Conservation (phyloP, 2,329 filamentous ascomycete species). For the Arthrobotrys iridis region DNA sequence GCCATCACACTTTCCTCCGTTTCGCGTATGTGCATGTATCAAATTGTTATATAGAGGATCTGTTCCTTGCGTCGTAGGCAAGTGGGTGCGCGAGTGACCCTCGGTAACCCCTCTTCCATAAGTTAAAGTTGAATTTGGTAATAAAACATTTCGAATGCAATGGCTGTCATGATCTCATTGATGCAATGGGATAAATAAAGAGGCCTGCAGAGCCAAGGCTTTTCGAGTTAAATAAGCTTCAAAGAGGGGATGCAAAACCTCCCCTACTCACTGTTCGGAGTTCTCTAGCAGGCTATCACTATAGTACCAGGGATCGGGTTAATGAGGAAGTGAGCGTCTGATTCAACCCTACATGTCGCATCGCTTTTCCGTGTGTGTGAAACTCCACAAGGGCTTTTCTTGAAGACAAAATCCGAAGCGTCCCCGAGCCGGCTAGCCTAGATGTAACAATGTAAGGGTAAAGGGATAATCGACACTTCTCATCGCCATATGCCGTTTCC, state of each 20-base stretch:
- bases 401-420: background rate
- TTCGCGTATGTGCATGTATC: no score
- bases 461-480: background rate
- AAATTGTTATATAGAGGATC: no score
- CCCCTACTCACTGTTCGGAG: background rate
- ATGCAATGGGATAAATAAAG: no score
- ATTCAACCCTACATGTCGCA: slow-evolving; percentile 9
- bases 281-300: background rate
- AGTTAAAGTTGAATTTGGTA: no score
- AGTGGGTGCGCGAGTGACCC: no score
- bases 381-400: background rate
- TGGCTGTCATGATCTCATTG: no score
- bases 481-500: background rate
- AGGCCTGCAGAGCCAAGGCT: background rate
- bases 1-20: no score
- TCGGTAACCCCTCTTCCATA: no score
- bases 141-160: no score
- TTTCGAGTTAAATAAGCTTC: background rate
- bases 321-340: slow-evolving; percentile 1
- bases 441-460: slow-evolving; percentile 34
- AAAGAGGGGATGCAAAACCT: background rate
- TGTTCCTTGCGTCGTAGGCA: no score
- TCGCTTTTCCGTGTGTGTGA: slow-evolving; percentile 29
- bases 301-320: background rate
- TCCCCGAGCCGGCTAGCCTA: background rate